Evolutionary conservation across 352 stramenopile species (phyloP).

Genomic region (Poterioochromonas sp.): DNA sequence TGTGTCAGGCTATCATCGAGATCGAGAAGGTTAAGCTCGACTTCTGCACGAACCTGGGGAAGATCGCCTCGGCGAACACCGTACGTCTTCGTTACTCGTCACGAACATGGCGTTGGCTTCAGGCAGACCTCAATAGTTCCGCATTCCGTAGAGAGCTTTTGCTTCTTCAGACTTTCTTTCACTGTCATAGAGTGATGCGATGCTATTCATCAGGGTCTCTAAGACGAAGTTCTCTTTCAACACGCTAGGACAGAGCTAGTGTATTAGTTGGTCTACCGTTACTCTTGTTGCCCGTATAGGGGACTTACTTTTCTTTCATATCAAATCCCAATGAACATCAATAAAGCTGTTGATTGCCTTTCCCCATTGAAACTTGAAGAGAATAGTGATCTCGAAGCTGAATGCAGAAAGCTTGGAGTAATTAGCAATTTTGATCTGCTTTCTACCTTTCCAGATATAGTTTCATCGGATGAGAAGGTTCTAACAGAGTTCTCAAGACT

Average conservation of each 20-base stretch:
- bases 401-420: too few species aligned
- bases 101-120: constrained; percentile 85
- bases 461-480: too few species aligned
- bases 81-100: constrained; percentile 81
- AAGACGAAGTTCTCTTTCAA: not conserved
- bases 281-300: too few species aligned
- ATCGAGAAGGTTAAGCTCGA: constrained; percentile 82
- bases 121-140: constrained; percentile 69
- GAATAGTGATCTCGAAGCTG: too few species aligned
- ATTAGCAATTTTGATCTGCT: too few species aligned
- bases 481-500: too few species aligned
- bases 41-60: constrained; percentile 81
- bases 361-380: too few species aligned
- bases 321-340: too few species aligned
- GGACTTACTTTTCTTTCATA: too few species aligned
- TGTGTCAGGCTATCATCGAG: constrained; percentile 78
- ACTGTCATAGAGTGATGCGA: not conserved
- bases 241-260: not conserved
- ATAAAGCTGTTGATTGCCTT: too few species aligned
- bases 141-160: not conserved
- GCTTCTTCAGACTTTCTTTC: not conserved
- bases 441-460: too few species aligned
- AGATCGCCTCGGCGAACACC: constrained; percentile 72
- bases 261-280: too few species aligned
- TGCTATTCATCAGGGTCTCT: not conserved